A percentile compares a stretch with the other conserved stretches of the same genome.
phyloP scores from a whole-genome alignment of 495 filamentous ascomycete species.

The Arthonia radiata region DNA sequence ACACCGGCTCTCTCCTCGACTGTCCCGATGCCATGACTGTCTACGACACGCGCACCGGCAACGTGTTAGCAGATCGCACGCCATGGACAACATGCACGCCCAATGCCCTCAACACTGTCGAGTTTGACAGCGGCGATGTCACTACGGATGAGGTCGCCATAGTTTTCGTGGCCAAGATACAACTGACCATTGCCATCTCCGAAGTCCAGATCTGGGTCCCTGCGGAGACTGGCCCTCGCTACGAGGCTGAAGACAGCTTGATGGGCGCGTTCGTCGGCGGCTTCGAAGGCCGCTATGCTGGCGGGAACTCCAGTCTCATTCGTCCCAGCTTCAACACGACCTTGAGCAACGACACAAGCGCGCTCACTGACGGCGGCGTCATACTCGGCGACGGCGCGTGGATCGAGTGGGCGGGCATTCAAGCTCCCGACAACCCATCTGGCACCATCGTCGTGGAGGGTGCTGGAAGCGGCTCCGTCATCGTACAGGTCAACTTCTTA shows the following conservation, averaged over 20 bases:
- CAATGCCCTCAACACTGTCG: constrained; percentile 18
- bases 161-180: too few relatives aligned
- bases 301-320: too few relatives aligned
- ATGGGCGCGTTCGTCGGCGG: constrained; percentile 7
- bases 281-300: constrained; percentile 5
- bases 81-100: constrained; percentile 10
- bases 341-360: too few relatives aligned
- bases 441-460: constrained; percentile 5
- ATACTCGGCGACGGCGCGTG: constrained; percentile 3
- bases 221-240: constrained; percentile 5
- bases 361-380: constrained; percentile 7
- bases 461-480: constrained; percentile 6
- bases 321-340: too few relatives aligned
- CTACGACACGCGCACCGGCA: constrained; percentile 10
- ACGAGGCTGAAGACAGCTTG: constrained; percentile 8
- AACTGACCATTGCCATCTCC: constrained; percentile 3
- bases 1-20: constrained; percentile 14
- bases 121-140: too few relatives aligned
- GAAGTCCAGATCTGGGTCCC: constrained; percentile 9
- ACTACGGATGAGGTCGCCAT: too few relatives aligned
- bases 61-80: constrained; percentile 8
- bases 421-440: constrained; percentile 1
- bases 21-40: constrained; percentile 16
- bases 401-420: constrained; percentile 6
- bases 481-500: constrained; percentile 6